Conservation (phyloP, 768 basidiomycete species). For the Trametes cinnabarina region DNA sequence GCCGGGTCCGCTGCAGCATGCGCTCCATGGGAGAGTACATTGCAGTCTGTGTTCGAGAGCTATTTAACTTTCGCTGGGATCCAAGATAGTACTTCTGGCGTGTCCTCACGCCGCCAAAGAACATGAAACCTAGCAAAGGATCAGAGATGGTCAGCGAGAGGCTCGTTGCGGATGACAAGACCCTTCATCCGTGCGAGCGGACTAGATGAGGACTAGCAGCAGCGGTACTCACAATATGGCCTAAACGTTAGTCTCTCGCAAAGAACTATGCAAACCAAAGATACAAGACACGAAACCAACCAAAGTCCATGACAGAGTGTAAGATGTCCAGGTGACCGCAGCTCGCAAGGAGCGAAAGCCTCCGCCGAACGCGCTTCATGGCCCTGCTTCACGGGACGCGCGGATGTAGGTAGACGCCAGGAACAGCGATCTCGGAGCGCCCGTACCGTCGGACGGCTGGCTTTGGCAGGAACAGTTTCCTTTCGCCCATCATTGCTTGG, state of each 20-base stretch:
- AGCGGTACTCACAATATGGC: background rate
- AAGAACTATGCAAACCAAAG: background rate
- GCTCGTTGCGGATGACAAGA: background rate
- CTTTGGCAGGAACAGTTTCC: no score
- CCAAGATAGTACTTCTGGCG: background rate
- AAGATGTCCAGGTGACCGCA: background rate
- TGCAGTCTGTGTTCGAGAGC: conserved; percentile 1
- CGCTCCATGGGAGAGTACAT: conserved; percentile 22
- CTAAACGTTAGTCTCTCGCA: background rate
- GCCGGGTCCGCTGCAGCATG: conserved; percentile 36
- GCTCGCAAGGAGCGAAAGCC: background rate
- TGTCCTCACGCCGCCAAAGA: background rate
- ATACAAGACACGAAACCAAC: conserved; percentile 1
- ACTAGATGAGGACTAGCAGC: no score
- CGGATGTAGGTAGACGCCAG: conserved; percentile 4
- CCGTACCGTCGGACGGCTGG: no score
- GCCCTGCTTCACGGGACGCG: background rate
- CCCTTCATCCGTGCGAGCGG: background rate
- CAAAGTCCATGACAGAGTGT: conserved; percentile 6
- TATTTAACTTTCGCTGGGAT: background rate
- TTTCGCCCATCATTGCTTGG: no score
- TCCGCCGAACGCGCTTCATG: background rate
- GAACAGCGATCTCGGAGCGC: background rate
- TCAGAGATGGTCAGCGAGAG: background rate
- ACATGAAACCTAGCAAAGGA: background rate